Conservation (phyloP, 192 early-diverging fungal species). For the Fimicolochytrium jonesii region DNA sequence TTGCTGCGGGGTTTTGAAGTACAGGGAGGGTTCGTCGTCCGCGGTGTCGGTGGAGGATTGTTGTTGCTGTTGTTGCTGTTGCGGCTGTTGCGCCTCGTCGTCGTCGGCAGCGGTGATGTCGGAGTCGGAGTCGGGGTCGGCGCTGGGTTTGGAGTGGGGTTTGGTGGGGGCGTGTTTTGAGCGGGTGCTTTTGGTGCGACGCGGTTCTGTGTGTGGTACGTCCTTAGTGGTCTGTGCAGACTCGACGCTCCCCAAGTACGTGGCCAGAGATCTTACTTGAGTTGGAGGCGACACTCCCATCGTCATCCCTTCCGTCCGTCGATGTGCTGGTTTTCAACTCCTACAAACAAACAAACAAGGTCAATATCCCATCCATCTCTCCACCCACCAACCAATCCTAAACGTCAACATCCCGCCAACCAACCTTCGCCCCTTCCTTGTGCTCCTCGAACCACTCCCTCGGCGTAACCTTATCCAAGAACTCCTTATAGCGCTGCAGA, state of each 20-base stretch:
- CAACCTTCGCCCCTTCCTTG: slow-evolving; percentile 9
- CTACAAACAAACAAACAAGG: neutral
- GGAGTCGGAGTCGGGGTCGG: slow-evolving; percentile 13
- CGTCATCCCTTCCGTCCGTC: neutral
- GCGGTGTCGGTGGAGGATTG: slow-evolving; percentile 7
- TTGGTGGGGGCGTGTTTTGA: neutral
- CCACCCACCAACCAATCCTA: too few species aligned
- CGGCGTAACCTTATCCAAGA: slow-evolving; percentile 56
- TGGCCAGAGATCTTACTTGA: too few species aligned
- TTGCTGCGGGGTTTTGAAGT: slow-evolving; percentile 52
- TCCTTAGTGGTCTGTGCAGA: too few species aligned
- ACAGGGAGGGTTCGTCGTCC: slow-evolving; percentile 39
- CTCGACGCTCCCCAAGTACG: too few species aligned
- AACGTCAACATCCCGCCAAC: too few species aligned
- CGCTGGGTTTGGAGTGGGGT: neutral
- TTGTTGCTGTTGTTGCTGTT: neutral
- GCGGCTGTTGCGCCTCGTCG: neutral
- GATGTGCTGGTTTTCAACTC: too few species aligned
- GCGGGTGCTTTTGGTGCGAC: neutral
- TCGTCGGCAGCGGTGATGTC: slow-evolving; percentile 19
- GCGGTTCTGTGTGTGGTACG: too few species aligned
- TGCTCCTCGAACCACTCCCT: slow-evolving; percentile 42
- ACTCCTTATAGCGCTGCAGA: slow-evolving; percentile 53
- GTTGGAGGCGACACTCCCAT: too few species aligned
- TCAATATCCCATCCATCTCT: too few species aligned